Conservation (phyloP, 306 rosid genomes). For the Medicago lupulina region DNA sequence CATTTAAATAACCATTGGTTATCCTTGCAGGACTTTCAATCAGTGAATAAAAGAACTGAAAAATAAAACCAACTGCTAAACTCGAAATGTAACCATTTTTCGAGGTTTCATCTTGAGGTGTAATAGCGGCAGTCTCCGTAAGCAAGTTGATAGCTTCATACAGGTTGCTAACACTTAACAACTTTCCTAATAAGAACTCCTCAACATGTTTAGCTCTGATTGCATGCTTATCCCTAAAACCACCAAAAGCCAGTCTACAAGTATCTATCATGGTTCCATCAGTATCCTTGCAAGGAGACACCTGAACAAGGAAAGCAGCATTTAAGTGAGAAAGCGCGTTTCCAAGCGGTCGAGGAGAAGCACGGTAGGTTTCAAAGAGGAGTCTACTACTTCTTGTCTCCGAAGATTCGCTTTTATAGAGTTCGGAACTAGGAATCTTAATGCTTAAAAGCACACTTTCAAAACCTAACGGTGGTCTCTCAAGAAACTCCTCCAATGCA, state of each 20-base stretch:
- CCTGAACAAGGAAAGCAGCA: constrained; percentile 78
- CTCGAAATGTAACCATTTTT: constrained; percentile 66
- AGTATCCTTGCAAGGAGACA: constrained; percentile 56
- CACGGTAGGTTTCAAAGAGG: constrained; percentile 76
- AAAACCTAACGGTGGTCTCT: constrained; percentile 63
- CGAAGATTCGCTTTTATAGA: constrained; percentile 33
- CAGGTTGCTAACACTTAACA: constrained; percentile 53
- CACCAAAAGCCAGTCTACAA: constrained; percentile 80
- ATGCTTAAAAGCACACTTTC: constrained; percentile 66
- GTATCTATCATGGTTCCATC: constrained; percentile 50
- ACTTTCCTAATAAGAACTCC: constrained; percentile 64
- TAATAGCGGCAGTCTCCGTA: constrained; percentile 38
- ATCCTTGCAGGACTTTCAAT: constrained; percentile 46
- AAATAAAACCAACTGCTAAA: constrained; percentile 74
- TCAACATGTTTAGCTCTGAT: constrained; percentile 74
- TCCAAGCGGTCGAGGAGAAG: constrained; percentile 86
- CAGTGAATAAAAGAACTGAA: constrained; percentile 66
- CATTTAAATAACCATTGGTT: constrained; percentile 38
- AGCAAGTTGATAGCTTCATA: constrained; percentile 64
- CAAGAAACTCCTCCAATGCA: constrained; percentile 70
- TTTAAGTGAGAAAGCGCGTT: constrained; percentile 73
- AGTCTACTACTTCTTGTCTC: constrained; percentile 41
- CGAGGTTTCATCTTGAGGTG: constrained; percentile 62
- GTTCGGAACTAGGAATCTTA: constrained; percentile 64
- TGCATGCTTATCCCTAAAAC: constrained; percentile 70